Evolutionary conservation across 257 asterid species (phyloP).

Genomic region (Solanum lycopersicoides): DNA sequence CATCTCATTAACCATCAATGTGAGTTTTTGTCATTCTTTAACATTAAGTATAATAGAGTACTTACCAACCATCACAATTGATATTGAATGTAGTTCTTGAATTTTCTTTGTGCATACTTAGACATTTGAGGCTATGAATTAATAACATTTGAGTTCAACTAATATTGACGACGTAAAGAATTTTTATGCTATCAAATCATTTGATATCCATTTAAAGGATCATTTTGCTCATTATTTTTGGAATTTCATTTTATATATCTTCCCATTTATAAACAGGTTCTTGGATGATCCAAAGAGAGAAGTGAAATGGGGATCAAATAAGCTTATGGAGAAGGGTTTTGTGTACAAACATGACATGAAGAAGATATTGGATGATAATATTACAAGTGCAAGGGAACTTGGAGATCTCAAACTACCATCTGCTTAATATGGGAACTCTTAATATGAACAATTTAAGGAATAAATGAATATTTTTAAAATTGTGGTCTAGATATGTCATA

Average conservation of each 20-base stretch:
- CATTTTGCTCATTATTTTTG: background rate
- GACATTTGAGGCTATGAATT: background rate
- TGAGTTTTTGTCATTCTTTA: no score
- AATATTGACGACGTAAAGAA: background rate
- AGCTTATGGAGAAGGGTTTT: constrained; percentile 14
- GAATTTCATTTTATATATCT: background rate
- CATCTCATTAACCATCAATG: no score
- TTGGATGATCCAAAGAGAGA: constrained; percentile 12
- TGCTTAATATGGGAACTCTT: background rate
- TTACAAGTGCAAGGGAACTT: constrained; percentile 3
- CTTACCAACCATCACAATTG: background rate
- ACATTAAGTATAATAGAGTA: background rate
- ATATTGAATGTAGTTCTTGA: background rate
- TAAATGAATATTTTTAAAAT: no score
- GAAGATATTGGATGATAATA: constrained; percentile 3
- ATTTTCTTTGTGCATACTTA: background rate
- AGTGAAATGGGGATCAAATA: constrained; percentile 10
- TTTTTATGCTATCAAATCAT: background rate
- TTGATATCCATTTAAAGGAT: background rate
- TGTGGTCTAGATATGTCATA: background rate
- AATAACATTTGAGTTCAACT: background rate
- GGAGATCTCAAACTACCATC: constrained; percentile 1
- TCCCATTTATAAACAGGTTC: background rate
- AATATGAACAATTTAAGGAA: background rate
- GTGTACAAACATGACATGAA: constrained; percentile 7